phyloP scores from a whole-genome alignment of 2,329 filamentous ascomycete species.

The Sphaerulina vaccinii region DNA sequence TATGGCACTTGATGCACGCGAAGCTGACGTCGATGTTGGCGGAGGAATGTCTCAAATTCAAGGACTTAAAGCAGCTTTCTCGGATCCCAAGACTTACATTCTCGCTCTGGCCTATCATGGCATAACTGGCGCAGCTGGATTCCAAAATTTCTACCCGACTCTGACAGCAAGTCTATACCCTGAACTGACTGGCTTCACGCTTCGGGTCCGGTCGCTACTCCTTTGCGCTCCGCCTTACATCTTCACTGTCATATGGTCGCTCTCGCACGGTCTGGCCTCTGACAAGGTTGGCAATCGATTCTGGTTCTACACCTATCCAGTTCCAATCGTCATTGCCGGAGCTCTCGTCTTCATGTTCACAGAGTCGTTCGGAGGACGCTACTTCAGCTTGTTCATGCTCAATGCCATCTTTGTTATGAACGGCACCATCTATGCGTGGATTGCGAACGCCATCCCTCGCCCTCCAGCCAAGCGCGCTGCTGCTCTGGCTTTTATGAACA shows the following conservation, averaged over 20 bases:
- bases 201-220: constrained; percentile 48
- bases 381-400: constrained; percentile 56
- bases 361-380: constrained; percentile 52
- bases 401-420: constrained; percentile 57
- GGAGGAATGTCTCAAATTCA: constrained; percentile 50
- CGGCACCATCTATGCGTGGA: constrained; percentile 64
- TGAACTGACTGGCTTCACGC: constrained; percentile 34
- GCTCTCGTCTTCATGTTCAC: constrained; percentile 57
- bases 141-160: constrained; percentile 59
- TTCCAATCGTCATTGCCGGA: constrained; percentile 52
- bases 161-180: constrained; percentile 45
- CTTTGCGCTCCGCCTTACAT: constrained; percentile 56
- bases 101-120: constrained; percentile 51
- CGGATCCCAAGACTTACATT: constrained; percentile 52
- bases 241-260: constrained; percentile 52
- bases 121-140: constrained; percentile 46
- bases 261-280: constrained; percentile 47
- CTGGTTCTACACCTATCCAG: constrained; percentile 55
- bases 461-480: constrained; percentile 73
- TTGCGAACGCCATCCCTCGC: constrained; percentile 70
- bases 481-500: constrained; percentile 74
- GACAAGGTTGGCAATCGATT: constrained; percentile 49
- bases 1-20: constrained; percentile 52
- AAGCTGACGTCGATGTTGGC: constrained; percentile 50
- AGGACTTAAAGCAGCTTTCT: constrained; percentile 53